Evolutionary conservation across 352 stramenopile genomes (phyloP), one percentile per base, ranked within the genome.

Genomic region (Stephanocyclus meneghinianus): DNA sequence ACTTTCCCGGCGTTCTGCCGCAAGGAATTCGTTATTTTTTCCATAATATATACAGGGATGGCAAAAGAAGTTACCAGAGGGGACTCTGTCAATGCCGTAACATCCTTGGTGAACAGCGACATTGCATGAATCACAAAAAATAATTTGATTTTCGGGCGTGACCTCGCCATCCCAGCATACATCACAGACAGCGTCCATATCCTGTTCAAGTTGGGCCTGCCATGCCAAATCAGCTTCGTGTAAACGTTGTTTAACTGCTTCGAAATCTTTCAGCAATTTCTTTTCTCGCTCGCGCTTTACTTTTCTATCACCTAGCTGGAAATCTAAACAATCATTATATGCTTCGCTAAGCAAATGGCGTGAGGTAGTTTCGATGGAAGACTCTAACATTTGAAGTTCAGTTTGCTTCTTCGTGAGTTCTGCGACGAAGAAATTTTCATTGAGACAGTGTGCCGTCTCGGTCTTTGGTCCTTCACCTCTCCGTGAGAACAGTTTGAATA

Each of bases 101-200:
- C 90, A 94, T 16, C 75, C 62, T 81, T 94, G 90, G 50, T 94
- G 90, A 30, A 94, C 82, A 16, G 87, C 81, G 0, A 93, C 87
- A 80, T 94, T 89, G 63, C 90, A 94, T 10, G 87, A 74, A 61
- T 94, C 90, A 53, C 90, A 94, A 77, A 94, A 94, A 9, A 93
- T 78, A 71, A 94, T 94, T 78, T 93, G 88, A 67, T 94, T 94
- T 5, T 94, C 84, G 18, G 81, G 84, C 5, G 87, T 92, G 3
- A 93, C 86, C 76, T 94, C 90, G 16, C 90, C 90, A 78, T 94
- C 90, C 40, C 83, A 79, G 70, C 90, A 94, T 59, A 94, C 87
- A 26, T 87, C 83, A 81, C 90, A 94, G 26, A 92, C 87, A 16
- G 90, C 90, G 70, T 94, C 84, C 86, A 93, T 92, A 65, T 93